Conservation (phyloP, 495 filamentous ascomycete genomes). For the Hypoxylon fuscum region DNA sequence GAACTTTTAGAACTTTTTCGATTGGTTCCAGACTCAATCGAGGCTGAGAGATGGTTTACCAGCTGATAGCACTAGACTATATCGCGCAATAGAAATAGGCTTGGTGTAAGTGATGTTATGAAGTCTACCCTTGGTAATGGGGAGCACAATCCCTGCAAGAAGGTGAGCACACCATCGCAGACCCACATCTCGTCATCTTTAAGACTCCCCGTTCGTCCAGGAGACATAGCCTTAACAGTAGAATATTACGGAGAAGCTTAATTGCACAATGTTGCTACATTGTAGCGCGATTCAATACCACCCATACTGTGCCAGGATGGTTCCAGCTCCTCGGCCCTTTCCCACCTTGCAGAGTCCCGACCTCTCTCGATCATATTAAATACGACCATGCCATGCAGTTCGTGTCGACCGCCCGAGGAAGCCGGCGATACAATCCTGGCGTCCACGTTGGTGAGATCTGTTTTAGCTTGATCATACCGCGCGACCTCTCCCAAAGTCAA, state of each 20-base stretch:
- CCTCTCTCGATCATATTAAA: constrained; percentile 27
- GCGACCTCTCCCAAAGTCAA: constrained; percentile 7
- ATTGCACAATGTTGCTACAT: constrained; percentile 33
- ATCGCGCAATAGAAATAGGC: background rate
- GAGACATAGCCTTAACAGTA: background rate
- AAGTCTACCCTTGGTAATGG: background rate
- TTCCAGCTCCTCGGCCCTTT: constrained; percentile 25
- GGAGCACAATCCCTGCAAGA: constrained; percentile 14
- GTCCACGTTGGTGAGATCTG: constrained; percentile 16
- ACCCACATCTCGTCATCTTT: constrained; percentile 39
- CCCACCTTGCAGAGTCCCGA: constrained; percentile 8
- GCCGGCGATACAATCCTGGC: constrained; percentile 18
- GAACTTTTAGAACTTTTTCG: background rate
- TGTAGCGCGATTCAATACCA: constrained; percentile 23
- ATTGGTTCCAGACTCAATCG: constrained; percentile 11
- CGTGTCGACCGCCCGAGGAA: constrained; percentile 2
- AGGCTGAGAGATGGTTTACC: constrained; percentile 24
- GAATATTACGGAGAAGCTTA: background rate
- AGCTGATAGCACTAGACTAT: constrained; percentile 20
- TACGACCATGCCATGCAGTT: constrained; percentile 34
- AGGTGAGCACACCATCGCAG: constrained; percentile 34
- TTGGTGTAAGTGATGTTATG: constrained; percentile 14
- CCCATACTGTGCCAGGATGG: background rate
- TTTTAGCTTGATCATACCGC: constrained; percentile 7
- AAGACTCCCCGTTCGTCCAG: constrained; percentile 26